A percentile compares a stretch with the other conserved stretches of the same genome.
Evolutionary conservation across 768 basidiomycete species (phyloP).

Genomic region (Amanita inopinata): DNA sequence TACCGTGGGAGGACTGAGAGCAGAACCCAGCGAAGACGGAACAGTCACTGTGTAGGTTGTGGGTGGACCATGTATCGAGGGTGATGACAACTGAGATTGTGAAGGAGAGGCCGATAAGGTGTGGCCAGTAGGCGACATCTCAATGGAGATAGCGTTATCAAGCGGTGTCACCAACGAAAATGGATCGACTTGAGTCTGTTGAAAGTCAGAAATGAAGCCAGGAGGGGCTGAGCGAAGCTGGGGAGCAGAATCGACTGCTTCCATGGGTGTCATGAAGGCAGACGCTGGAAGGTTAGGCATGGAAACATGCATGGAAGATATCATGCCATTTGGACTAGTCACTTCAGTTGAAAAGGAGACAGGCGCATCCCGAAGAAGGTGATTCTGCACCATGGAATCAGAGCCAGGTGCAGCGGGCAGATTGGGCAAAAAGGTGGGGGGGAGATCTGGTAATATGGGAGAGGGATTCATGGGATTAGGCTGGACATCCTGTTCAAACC

Average conservation of each 20-base stretch:
- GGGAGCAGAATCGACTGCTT: constrained; percentile 17
- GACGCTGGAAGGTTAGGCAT: constrained; percentile 27
- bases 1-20: constrained; percentile 29
- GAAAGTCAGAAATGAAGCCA: constrained; percentile 33
- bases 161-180: constrained; percentile 22
- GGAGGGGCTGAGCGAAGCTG: constrained; percentile 23
- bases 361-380: constrained; percentile 23
- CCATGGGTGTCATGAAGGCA: constrained; percentile 28
- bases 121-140: constrained; percentile 27
- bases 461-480: constrained; percentile 29
- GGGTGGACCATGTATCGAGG: constrained; percentile 27
- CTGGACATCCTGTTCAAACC: constrained; percentile 16
- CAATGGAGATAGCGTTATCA: constrained; percentile 27
- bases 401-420: constrained; percentile 14
- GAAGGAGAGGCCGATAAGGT: constrained; percentile 24
- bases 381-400: constrained; percentile 16
- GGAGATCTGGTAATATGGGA: constrained; percentile 17
- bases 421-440: constrained; percentile 15
- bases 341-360: constrained; percentile 23
- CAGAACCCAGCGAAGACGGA: constrained; percentile 35
- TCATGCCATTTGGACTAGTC: constrained; percentile 17
- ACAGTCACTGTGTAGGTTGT: constrained; percentile 29
- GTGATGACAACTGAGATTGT: constrained; percentile 27
- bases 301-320: constrained; percentile 28
- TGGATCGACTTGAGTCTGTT: constrained; percentile 18